Evolutionary conservation across 2,329 filamentous ascomycete species (phyloP), one percentile per base, ranked within the genome.

Genomic region (Cladophialophora immunda): DNA sequence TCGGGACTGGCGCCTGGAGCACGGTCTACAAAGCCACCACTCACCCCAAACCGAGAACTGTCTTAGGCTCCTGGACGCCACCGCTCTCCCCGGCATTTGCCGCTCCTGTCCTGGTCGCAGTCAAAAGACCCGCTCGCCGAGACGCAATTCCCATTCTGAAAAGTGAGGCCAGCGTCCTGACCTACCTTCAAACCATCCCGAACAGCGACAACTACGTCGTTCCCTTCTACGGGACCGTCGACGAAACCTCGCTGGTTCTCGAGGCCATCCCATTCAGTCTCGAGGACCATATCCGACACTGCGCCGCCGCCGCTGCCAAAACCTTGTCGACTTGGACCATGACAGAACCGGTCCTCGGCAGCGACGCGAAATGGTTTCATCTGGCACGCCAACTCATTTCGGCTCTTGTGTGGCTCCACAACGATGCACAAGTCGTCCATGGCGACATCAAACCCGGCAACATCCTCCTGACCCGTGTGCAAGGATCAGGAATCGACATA

Each of bases 401-500:
- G 7, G 78, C 80, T 0, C 74, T 84, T 2, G 70, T 72, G 7
- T 84, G 81, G 79, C 74, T 84, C 6, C 82, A 84, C 58, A 70
- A 73, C 36, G 68, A 70, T 2, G 75, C 77, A 1, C 75, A 76
- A 4, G 75, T 84, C 3, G 76, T 83, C 2, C 82, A 84, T 68
- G 81, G 81, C 1, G 81, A 83, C 72, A 79, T 84, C 72, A 84
- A 84, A 67, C 81, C 80, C 4, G 77, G 79, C 54, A 84, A 83
- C 47, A 74, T 83, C 30, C 74, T 83, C 0, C 73, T 84, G 1
- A 75, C 73, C 3, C 70, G 73, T 13, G 65, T 56, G 9, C 32
- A 30, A 9, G 63, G 53, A 22, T 64, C 55, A n/a, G 62, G 50
- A 17, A 25, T 41, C 9, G 55, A 50, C 17, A 32, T 64, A 4